These are phyloP conservation scores for Fusarium palustre DNA, from an alignment of 2,329 filamentous ascomycete species.

Conservation along the genomic window DNA sequence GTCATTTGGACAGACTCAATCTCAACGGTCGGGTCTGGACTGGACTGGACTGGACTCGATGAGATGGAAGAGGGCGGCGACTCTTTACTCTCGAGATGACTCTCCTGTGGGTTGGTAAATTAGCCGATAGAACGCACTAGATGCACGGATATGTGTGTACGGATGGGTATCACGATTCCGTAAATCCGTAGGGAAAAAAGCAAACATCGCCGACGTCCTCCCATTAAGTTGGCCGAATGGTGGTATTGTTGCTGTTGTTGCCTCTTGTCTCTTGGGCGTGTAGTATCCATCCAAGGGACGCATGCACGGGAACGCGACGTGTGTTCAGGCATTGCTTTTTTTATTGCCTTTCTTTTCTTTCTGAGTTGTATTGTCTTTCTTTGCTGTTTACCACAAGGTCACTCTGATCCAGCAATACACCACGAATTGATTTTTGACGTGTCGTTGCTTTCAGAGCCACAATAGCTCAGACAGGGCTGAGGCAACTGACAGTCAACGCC, in stretches of 20 bases:
- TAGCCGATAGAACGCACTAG: conserved; percentile 2
- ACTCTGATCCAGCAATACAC: conserved; percentile 13
- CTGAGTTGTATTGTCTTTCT: background rate
- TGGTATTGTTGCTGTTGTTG: conserved; percentile 1
- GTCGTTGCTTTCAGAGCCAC: conserved; percentile 15
- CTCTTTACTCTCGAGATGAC: background rate
- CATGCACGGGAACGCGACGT: conserved; percentile 9
- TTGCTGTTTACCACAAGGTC: background rate
- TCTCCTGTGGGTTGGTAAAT: conserved; percentile 1
- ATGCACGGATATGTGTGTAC: background rate
- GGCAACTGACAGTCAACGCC: conserved; percentile 9
- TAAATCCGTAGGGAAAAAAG: conserved; percentile 5
- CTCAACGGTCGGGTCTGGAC: conserved; percentile 15
- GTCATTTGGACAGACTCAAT: conserved; percentile 16
- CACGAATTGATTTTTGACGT: conserved; percentile 31
- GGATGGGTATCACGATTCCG: background rate
- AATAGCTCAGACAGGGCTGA: conserved; percentile 31
- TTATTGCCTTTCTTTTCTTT: background rate
- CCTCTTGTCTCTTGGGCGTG: conserved; percentile 20
- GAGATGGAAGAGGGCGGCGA: background rate
- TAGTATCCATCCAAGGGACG: background rate
- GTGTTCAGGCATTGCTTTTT: background rate
- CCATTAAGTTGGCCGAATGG: conserved; percentile 5
- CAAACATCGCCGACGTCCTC: background rate
- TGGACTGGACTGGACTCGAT: background rate